These are phyloP conservation scores for Ophiognomonia clavigignenti-juglandacearum DNA, from an alignment of 2,329 filamentous ascomycete genomes.

Conservation along the genomic window DNA sequence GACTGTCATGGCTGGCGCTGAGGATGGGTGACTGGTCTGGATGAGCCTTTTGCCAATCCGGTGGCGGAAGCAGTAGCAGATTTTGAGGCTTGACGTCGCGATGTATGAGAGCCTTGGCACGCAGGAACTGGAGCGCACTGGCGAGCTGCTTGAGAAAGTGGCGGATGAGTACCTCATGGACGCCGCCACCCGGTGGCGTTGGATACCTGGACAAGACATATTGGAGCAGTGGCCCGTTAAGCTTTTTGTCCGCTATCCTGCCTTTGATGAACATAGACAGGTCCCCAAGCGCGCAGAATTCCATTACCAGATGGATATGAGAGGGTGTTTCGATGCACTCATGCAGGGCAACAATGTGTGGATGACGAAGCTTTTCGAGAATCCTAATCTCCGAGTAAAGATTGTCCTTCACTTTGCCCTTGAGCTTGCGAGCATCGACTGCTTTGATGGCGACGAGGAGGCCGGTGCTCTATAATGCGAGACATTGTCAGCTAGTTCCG, in stretches of 20 bases:
- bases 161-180: slow-evolving; percentile 93
- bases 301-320: slow-evolving; percentile 96
- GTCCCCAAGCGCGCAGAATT: slow-evolving; percentile 95
- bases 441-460: slow-evolving; percentile 93
- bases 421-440: slow-evolving; percentile 83
- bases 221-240: slow-evolving; percentile 53
- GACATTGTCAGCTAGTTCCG: slow-evolving; percentile 12
- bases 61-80: slow-evolving; percentile 79
- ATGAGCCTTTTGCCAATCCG: slow-evolving; percentile 60
- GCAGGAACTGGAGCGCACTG: slow-evolving; percentile 85
- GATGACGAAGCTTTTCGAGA: slow-evolving; percentile 86
- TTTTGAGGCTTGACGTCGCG: slow-evolving; percentile 98
- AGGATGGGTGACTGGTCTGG: slow-evolving; percentile 66
- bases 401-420: slow-evolving; percentile 95
- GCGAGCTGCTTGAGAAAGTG: slow-evolving; percentile 95
- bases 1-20: slow-evolving; percentile 70
- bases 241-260: slow-evolving; percentile 71
- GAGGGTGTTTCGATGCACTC: slow-evolving; percentile 83
- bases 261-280: slow-evolving; percentile 88
- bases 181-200: slow-evolving; percentile 72
- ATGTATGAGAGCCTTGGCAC: slow-evolving; percentile 83
- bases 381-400: slow-evolving; percentile 94
- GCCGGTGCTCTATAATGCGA: slow-evolving; percentile 59
- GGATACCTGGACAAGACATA: slow-evolving; percentile 77
- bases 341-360: slow-evolving; percentile 94